Evolutionary conservation across 225 moss, liverwort and hornwort genomes (phyloP), one percentile per base, ranked within the genome.

Genomic region (Physcomitrium patens): DNA sequence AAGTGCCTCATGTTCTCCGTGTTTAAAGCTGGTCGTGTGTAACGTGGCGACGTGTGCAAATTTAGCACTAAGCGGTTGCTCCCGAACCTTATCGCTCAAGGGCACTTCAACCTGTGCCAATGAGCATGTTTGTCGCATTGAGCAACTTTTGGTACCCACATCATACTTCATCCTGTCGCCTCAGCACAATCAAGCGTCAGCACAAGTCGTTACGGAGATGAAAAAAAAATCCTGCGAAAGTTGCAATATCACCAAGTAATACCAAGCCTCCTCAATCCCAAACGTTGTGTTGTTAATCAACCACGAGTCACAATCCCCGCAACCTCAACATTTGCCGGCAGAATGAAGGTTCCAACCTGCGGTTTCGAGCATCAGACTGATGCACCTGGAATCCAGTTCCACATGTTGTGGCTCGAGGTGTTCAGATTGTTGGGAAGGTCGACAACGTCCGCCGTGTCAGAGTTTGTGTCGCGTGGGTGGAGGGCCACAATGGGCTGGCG

Each of bases 341-440:
- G 61, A 54, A 27, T 53, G 48, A 17, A 77, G 43, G 7, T 14
- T 12, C 12, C 24, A 17, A 27, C 69, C 15, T 49, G 54, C 62
- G 16, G 63, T 31, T 63, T 1, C 15, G 49, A 9, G 70, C 60
- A 49, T 91, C 81, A 94, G 68, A 91, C 91, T n/a, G 86, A 91
- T 76, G 94, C 91, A 75, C 91, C 94, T 19, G 91, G 91, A 76
- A 90, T 83, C 91, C 91, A 92, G 79, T 89, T 94, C 94, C 94
- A 92, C 85, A 92, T 80, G 79, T 92, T 90, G 64, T 94, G 92
- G 73, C 79, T 79, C 64, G 94, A 86, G 66, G 89, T 0, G 46
- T 76, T 81, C 19, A 81, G 76, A 66, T 76, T 76, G 70, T 57
- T 71, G 45, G 92, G 80, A 31, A 61, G 37, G 62, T 69, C 77